Percentiles rank a stretch among this genome's conserved stretches.
phyloP scores from a whole-genome alignment of 495 filamentous ascomycete species.

The Aspergillus ellipticus region DNA sequence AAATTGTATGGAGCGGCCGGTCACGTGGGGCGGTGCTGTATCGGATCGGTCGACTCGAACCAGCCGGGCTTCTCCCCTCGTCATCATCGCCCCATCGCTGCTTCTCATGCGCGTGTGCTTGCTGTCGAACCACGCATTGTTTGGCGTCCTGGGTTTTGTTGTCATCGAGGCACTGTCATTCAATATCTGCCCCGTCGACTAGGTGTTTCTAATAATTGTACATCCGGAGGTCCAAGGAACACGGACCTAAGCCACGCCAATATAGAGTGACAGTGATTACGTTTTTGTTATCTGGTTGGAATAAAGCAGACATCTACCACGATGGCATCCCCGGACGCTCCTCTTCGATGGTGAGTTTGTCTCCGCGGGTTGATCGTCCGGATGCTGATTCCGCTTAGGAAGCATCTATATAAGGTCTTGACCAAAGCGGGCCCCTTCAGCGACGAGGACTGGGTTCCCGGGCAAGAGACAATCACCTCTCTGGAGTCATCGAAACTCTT shows the following conservation, averaged over 20 bases:
- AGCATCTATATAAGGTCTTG: conserved; percentile 74
- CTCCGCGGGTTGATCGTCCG: no score
- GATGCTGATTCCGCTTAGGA: conserved; percentile 48
- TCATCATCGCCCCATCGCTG: background rate
- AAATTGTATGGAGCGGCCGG: conserved; percentile 29
- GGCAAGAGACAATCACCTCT: conserved; percentile 55
- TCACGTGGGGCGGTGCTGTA: conserved; percentile 29
- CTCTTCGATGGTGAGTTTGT: conserved; percentile 16
- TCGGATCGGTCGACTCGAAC: conserved; percentile 13
- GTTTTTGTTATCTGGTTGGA: background rate
- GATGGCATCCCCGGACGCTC: conserved; percentile 17
- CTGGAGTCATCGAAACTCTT: conserved; percentile 67
- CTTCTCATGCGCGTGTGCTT: no score
- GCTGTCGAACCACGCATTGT: background rate
- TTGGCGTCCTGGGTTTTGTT: background rate
- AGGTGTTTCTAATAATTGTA: background rate
- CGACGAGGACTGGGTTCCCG: conserved; percentile 63
- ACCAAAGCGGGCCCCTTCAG: conserved; percentile 74
- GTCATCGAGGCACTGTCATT: background rate
- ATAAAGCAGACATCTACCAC: background rate
- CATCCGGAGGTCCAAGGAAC: background rate
- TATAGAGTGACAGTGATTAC: background rate
- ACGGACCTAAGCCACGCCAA: background rate
- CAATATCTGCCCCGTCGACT: background rate
- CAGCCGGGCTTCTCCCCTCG: background rate